These are phyloP conservation scores for Gymnopilus dilepis DNA, from an alignment of 768 basidiomycete species.

Conservation along the genomic window DNA sequence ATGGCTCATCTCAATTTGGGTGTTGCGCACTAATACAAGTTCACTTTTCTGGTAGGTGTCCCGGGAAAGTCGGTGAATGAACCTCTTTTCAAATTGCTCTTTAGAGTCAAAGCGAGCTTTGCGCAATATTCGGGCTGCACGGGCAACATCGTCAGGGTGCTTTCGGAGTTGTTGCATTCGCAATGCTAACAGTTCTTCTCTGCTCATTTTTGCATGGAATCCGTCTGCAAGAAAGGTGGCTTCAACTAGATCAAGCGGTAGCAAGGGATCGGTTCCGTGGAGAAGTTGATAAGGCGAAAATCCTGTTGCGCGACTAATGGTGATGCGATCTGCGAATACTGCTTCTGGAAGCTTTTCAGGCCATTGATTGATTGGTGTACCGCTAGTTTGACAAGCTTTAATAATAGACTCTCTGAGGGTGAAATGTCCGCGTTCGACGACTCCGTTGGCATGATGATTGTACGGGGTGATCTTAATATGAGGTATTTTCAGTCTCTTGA, in stretches of 20 bases:
- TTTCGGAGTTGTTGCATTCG: constrained; percentile 1
- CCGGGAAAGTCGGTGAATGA: neutral
- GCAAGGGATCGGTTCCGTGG: neutral
- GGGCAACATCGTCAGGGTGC: neutral
- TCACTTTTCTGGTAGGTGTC: neutral
- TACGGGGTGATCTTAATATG: constrained; percentile 28
- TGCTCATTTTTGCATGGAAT: neutral
- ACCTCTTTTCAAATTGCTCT: neutral
- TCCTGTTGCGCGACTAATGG: constrained; percentile 31
- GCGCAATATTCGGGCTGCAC: neutral
- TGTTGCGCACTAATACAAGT: neutral
- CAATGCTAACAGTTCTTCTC: neutral
- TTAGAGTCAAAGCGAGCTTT: neutral
- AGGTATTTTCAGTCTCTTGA: neutral
- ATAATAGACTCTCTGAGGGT: constrained; percentile 32
- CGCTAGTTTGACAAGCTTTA: constrained; percentile 32
- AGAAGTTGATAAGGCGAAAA: constrained; percentile 37
- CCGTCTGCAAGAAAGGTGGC: neutral
- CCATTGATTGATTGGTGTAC: constrained; percentile 17
- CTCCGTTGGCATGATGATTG: no score
- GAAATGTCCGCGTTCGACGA: no score
- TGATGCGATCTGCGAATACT: constrained; percentile 27
- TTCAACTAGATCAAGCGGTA: constrained; percentile 4
- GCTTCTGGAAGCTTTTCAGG: neutral
- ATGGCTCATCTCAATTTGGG: neutral